These are phyloP conservation scores for Scutellaria minor DNA, from an alignment of 257 asterid genomes.

Conservation along the genomic window DNA sequence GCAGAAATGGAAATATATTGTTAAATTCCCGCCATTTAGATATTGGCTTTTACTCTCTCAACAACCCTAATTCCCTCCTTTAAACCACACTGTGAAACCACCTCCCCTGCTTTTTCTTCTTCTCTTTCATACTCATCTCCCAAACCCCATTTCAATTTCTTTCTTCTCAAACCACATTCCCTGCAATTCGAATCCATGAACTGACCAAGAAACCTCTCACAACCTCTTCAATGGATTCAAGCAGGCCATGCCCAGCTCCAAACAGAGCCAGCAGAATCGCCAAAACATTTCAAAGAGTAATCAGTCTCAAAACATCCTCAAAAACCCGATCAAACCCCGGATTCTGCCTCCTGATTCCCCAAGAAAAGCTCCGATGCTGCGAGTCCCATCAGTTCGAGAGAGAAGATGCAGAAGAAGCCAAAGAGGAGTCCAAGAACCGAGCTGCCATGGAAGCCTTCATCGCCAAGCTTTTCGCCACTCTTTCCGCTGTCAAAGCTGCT, in stretches of 20 bases:
- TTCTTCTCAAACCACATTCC: background rate
- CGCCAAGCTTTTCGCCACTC: slow-evolving; percentile 88
- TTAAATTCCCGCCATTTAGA: slow-evolving; percentile 53
- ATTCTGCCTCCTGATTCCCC: slow-evolving; percentile 76
- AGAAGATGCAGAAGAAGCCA: slow-evolving; percentile 61
- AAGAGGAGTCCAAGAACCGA: slow-evolving; percentile 55
- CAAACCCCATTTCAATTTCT: too few relatives aligned
- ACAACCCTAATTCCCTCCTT: slow-evolving; percentile 27
- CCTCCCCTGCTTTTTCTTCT: slow-evolving; percentile 17
- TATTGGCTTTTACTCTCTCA: background rate
- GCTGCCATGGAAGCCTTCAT: slow-evolving; percentile 87
- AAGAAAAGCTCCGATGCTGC: slow-evolving; percentile 82
- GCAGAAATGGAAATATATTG: slow-evolving; percentile 28
- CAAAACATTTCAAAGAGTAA: slow-evolving; percentile 62
- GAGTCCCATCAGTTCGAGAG: slow-evolving; percentile 67
- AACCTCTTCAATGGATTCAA: slow-evolving; percentile 62
- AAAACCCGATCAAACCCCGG: slow-evolving; percentile 55
- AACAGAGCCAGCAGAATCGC: slow-evolving; percentile 57
- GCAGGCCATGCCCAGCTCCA: slow-evolving; percentile 47
- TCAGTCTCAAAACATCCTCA: slow-evolving; percentile 49
- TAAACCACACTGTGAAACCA: slow-evolving; percentile 42
- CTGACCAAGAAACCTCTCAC: slow-evolving; percentile 17
- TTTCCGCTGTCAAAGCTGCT: slow-evolving; percentile 87
- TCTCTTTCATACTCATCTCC: slow-evolving; percentile 26
- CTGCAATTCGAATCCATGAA: slow-evolving; percentile 21